Base-by-base conservation (phyloP, 352 stramenopile species). In the Phytophthora capsici region DNA sequence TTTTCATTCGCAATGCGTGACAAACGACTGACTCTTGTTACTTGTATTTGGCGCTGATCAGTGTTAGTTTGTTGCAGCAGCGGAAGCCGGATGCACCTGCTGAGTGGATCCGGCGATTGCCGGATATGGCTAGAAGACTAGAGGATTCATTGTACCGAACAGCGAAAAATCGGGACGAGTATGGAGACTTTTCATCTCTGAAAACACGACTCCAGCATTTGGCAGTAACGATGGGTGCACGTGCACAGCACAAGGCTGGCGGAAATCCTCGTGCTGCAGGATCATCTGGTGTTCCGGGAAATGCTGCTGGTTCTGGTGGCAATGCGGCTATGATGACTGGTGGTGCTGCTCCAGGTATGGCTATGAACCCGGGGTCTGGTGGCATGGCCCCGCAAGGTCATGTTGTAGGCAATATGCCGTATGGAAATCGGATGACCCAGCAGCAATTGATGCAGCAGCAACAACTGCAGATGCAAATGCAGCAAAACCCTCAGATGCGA, bases 121-220 rank as follows among this genome's bases (percentile, higher is more conserved):
- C 97, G 4, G 95, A 99, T 70, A 99, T 99, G 97, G 97, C 97
- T 6, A 96, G 98, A 46, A 89, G 97, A 46, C 82, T 99, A 20
- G 97, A 99, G 71, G 97, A 99, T 65, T 98, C 95, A 45, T 75
- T 99, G 45, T 99, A 99, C 75, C 86, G 89, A 41, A 95, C 91
- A 56, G 75, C 97, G 62, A 82, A 96, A 79, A 80, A 95, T 73
- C 75, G 97, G 40, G 94, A 98, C 34, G 95, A 98, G 55, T 99
- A 99, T 63, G 97, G 96, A 47, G 94, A 99, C 70, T 96, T 96
- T 50, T 88, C 78, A 7, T 99, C 96, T 1, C 63, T 99, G 13
- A 99, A 99, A 71, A 95, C 96, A 30, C 84, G 97, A 19, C 76
- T 99, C 48, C 97, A 99, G 68, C 91, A 98, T 71, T 78, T 99